phyloP scores from a whole-genome alignment of 352 stramenopile genomes.

The Phytophthora pistaciae region DNA sequence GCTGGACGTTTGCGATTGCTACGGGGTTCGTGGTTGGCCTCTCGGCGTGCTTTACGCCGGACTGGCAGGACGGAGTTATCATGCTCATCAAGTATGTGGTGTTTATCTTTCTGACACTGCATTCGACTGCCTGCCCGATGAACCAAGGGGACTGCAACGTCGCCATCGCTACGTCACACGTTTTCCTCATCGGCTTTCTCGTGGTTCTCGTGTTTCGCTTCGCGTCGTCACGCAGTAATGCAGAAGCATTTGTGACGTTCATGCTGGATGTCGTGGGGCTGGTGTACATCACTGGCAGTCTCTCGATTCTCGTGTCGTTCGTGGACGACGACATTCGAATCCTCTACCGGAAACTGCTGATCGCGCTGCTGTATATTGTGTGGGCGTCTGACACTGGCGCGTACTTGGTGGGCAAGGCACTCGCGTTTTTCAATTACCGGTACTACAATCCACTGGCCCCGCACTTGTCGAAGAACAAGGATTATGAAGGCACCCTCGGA shows the following conservation, averaged over 20 bases:
- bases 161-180: constrained; percentile 33
- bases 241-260: constrained; percentile 47
- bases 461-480: constrained; percentile 96
- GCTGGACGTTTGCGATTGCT: constrained; percentile 43
- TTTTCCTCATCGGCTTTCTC: constrained; percentile 45
- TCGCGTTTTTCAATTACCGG: constrained; percentile 88
- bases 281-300: constrained; percentile 60
- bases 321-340: constrained; percentile 62
- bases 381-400: constrained; percentile 92
- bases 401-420: constrained; percentile 92
- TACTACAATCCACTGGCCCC: constrained; percentile 82
- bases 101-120: constrained; percentile 59
- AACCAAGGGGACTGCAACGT: constrained; percentile 51
- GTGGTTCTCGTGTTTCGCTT: constrained; percentile 52
- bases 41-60: constrained; percentile 51
- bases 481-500: constrained; percentile 93
- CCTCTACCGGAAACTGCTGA: constrained; percentile 64
- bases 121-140: constrained; percentile 59
- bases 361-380: constrained; percentile 70
- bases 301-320: constrained; percentile 57
- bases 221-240: constrained; percentile 29
- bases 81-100: constrained; percentile 47
- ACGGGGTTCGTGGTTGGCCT: constrained; percentile 45
- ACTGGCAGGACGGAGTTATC: constrained; percentile 54
- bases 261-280: constrained; percentile 61